Evolutionary conservation across 768 basidiomycete species (phyloP).

Genomic region (Mycena leptocephala): DNA sequence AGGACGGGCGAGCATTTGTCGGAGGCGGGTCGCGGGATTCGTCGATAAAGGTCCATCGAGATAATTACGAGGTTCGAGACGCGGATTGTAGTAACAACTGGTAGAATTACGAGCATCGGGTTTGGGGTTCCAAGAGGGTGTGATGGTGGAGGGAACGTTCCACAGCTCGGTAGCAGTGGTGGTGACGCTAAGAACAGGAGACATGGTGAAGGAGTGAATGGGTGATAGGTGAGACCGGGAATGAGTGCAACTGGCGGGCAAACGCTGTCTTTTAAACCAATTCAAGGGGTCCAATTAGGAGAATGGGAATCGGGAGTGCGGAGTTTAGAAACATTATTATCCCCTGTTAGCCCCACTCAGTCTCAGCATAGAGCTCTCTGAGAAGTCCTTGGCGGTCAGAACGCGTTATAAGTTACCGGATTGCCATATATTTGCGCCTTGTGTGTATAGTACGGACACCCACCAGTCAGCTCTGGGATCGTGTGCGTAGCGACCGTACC

Average conservation of each 20-base stretch:
- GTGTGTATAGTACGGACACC: background rate
- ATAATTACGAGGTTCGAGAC: conserved; percentile 79
- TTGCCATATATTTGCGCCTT: background rate
- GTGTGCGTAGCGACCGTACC: background rate
- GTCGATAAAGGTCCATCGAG: conserved; percentile 77
- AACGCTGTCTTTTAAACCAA: background rate
- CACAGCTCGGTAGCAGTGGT: background rate
- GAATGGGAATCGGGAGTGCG: background rate
- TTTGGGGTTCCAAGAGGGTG: background rate
- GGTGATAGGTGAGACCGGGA: no score
- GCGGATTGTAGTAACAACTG: conserved; percentile 72
- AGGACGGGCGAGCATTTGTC: conserved; percentile 79
- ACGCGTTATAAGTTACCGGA: background rate
- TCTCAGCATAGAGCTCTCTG: background rate
- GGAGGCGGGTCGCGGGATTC: conserved; percentile 82
- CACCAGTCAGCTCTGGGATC: background rate
- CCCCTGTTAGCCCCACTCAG: background rate
- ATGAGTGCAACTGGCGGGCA: background rate
- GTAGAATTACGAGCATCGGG: conserved; percentile 1
- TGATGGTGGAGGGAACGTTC: conserved; percentile 5
- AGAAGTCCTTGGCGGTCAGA: conserved; percentile 7
- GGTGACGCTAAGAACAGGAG: background rate
- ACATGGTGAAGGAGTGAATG: background rate
- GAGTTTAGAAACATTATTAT: background rate
- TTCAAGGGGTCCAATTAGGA: background rate